Evolutionary conservation across 768 basidiomycete genomes (phyloP).

Genomic region (Tephrocybe rancida): DNA sequence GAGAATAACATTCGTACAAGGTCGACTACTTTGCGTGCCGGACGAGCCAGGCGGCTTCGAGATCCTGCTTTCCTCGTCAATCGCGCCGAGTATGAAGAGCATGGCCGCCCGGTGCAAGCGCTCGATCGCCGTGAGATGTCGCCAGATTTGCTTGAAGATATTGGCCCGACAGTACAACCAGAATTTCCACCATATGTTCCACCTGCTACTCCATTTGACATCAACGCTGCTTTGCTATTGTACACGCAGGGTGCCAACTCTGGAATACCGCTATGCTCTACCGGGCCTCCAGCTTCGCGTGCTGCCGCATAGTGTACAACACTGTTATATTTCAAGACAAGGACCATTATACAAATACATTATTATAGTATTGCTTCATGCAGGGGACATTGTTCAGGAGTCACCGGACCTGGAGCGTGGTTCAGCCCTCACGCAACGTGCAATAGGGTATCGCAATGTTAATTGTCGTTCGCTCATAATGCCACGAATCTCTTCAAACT

Average conservation of each 20-base stretch:
- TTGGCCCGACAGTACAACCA: background rate
- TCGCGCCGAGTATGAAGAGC: too few species aligned
- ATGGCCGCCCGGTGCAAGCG: too few species aligned
- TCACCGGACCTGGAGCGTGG: slow-evolving; percentile 43
- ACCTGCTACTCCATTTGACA: slow-evolving; percentile 9
- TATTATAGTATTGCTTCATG: slow-evolving; percentile 7
- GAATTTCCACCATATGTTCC: slow-evolving; percentile 5
- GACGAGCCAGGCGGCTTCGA: too few species aligned
- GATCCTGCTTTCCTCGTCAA: too few species aligned
- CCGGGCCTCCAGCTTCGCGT: background rate
- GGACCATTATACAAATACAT: slow-evolving; percentile 7
- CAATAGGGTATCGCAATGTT: slow-evolving; percentile 68
- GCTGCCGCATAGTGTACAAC: background rate
- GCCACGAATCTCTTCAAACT: slow-evolving; percentile 79
- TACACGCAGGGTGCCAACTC: background rate
- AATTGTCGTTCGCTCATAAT: slow-evolving; percentile 64
- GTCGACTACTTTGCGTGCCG: too few species aligned
- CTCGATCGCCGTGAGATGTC: too few species aligned
- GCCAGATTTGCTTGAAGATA: background rate
- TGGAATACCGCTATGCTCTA: background rate
- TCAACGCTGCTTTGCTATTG: slow-evolving; percentile 13
- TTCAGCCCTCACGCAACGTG: slow-evolving; percentile 48
- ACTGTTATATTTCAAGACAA: background rate
- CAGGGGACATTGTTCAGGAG: slow-evolving; percentile 26
- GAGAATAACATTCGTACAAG: too few species aligned